Base-by-base conservation (phyloP, 495 filamentous ascomycete genomes). In the Podospora conica region DNA sequence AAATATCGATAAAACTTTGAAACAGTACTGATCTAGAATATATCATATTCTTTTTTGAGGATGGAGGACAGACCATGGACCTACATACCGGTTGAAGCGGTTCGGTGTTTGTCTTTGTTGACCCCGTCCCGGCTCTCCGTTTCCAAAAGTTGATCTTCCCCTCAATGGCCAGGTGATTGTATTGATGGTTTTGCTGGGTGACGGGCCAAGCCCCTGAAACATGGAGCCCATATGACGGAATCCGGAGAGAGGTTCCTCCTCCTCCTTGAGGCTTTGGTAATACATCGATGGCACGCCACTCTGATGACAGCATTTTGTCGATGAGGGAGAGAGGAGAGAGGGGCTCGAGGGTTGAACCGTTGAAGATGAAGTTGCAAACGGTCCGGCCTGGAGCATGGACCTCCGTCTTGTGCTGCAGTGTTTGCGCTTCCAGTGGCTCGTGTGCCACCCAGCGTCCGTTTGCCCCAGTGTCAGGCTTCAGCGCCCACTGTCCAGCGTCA, bases 381-480 rank as follows among this genome's bases (percentile, higher is more conserved):
- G 40, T n/a, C 18, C 40, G 15, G 40, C 2, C 18, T 7, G 29
- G 4, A 31, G 29, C 29, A 48, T 48, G 40, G 18, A n/a, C 40
- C 40, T 48, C 40, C 40, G 15, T 48, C 40, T 48, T 8, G 15
- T 48, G n/a, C 29, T 10, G 9, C 28, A 10, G 3, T 9, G 10
- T 10, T 11, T 18, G 33, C n/a, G 33, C 15, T 48, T 40, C 2
- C 27, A 9, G 12, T 11, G 24, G 18, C 33, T 63, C 29, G 55
- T 64, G 60, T 3, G 33, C 40, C n/a, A n/a, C n/a, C 65, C 18
- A 24, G 60, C 55, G 58, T 53, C 65, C 59, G 65, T 66, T 56
- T 53, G 21, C 58, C 56, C 54, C 21, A 48, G 15, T 48, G 40
- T 48, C 40, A 48, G 40, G 15, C n/a, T 15, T 48, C 40, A 48